phyloP scores from a whole-genome alignment of 129 eudicot genomes.

The Tanacetum coccineum region DNA sequence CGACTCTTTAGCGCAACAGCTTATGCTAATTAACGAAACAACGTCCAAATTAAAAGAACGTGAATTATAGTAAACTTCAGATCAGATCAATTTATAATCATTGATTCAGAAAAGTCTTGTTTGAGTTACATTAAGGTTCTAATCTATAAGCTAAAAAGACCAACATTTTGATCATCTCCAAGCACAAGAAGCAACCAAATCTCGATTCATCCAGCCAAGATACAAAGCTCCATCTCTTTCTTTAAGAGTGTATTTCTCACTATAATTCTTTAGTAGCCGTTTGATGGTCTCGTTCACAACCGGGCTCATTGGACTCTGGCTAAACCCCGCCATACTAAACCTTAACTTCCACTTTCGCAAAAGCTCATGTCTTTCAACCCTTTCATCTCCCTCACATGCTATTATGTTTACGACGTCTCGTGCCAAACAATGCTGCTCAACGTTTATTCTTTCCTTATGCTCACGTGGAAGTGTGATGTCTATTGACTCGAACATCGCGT shows the following conservation, averaged over 20 bases:
- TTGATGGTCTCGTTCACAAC: constrained; percentile 61
- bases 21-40: neutral
- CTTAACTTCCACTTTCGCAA: constrained; percentile 79
- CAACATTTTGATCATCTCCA: constrained; percentile 48
- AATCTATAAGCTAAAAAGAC: neutral
- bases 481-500: constrained; percentile 82
- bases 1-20: neutral
- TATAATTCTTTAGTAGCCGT: constrained; percentile 45
- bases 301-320: constrained; percentile 62
- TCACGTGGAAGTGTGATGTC: constrained; percentile 64
- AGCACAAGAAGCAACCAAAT: constrained; percentile 79
- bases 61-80: neutral
- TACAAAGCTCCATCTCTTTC: constrained; percentile 82
- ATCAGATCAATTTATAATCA: constrained; percentile 17
- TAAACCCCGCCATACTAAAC: constrained; percentile 82
- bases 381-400: constrained; percentile 79
- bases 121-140: constrained; percentile 25
- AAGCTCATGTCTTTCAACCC: constrained; percentile 78
- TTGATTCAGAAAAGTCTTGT: constrained; percentile 23
- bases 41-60: neutral
- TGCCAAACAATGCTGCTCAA: constrained; percentile 77
- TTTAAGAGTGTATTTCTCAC: constrained; percentile 60
- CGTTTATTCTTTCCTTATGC: constrained; percentile 64
- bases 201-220: constrained; percentile 83
- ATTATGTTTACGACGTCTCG: constrained; percentile 74